Evolutionary conservation across 2,329 filamentous ascomycete species (phyloP).

Genomic region (Hymenoscyphus repandus): DNA sequence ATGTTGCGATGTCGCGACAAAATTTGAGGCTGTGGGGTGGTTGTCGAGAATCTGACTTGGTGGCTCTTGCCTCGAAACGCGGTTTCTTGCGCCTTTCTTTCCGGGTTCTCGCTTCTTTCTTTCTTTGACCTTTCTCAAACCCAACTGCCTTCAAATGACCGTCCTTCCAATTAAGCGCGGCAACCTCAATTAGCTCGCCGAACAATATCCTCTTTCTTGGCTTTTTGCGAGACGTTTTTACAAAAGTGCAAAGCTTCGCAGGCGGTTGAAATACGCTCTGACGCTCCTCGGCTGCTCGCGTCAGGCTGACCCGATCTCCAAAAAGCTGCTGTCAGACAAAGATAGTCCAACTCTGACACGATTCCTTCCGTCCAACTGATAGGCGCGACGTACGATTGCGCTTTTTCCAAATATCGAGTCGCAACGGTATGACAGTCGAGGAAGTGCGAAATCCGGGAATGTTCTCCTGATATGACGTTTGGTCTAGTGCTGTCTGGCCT

Average conservation of each 20-base stretch:
- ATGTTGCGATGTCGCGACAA: too few species aligned
- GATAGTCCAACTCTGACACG: neutral
- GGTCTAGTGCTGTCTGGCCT: neutral
- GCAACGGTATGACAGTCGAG: neutral
- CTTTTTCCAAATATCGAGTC: neutral
- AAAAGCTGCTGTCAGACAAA: too few species aligned
- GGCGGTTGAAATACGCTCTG: neutral
- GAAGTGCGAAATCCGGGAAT: neutral
- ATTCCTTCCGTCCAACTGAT: neutral
- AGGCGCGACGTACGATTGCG: neutral
- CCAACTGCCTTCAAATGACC: neutral
- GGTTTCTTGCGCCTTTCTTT: neutral
- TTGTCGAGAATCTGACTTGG: too few species aligned
- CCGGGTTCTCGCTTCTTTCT: neutral
- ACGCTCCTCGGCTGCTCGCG: neutral
- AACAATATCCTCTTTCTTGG: neutral
- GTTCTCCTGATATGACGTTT: too few species aligned
- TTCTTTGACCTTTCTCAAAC: neutral
- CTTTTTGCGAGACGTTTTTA: neutral
- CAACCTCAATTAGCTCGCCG: neutral
- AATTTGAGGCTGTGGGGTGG: too few species aligned
- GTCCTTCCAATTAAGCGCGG: neutral
- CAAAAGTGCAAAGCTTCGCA: neutral
- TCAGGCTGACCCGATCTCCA: slow-evolving; percentile 6
- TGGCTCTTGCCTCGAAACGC: neutral